Base-by-base conservation (phyloP, 305 asterid genomes). In the Nicotiana rustica region DNA sequence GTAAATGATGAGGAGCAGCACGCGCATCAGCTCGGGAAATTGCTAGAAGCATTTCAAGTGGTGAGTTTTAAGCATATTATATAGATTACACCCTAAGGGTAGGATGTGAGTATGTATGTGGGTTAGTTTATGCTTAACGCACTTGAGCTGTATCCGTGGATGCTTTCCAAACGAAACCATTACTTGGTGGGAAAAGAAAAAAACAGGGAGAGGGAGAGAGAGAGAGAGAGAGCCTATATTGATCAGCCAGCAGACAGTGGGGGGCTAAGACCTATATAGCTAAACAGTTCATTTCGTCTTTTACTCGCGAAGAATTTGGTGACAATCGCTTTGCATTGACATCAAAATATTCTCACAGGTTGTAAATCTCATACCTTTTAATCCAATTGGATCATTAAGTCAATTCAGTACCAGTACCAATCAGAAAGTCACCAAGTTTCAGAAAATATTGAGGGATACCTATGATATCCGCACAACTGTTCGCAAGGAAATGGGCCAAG, bases 401-500 rank as follows among this genome's bases (percentile, higher is more conserved):
- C 67, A 83, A 31, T 96, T 90, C 78, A 85, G 18, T 76, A 89
- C 95, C 56, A 96, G 97, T 82, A 84, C 76, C 13, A 94, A 91
- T 65, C 85, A 89, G 86, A 94, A 87, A 86, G 98, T 96, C 55
- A 49, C 44, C 44, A 83, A 80, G 81, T 96, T 96, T 88, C 99
- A 96, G 91, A 90, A 82, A 86, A 92, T 87, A 82, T 95, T 96
- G 10, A 90, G 99, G 87, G 94, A 93, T 77, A 81, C 87, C 35
- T 92, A 93, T 88, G 91, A 91, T 81, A 96, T 96, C 29, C 92
- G 98, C 49, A 94, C 99, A 66, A 94, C 97, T 33, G 86, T 96
- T 35, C 98, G 99, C 76, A 96, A 91, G 89, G 93, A 96, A 89
- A 96, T 96, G 99, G 98, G 99, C 65, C 98, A 91, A 90, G 99